Base-by-base conservation (phyloP, 2,329 filamentous ascomycete genomes). In the Dactylellina drechsleri region DNA sequence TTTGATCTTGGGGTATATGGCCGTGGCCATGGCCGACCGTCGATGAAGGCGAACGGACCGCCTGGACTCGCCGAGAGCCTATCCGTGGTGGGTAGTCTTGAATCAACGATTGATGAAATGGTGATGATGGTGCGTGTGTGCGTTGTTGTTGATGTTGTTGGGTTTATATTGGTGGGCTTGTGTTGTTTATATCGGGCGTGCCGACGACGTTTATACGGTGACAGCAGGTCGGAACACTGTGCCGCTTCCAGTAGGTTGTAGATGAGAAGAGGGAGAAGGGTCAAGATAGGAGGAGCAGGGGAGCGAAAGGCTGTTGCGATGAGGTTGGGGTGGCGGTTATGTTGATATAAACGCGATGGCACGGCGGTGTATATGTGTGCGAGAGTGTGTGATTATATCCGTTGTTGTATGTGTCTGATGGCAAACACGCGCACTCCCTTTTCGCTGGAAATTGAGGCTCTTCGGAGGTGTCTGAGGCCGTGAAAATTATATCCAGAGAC, bases 381-480 rank as follows among this genome's bases (percentile, higher is more conserved):
- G 31, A 7, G 10, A 7, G 31, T 36, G 31, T 36, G 31, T 36
- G 31, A 8, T 68, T 75, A 75, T 75, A 75, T 68, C 64, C 52
- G 64, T 47, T 36, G 58, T 70, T 75, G 58, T 62, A 56, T 68
- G 64, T 58, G 53, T 65, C 41, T 68, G 70, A 74, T 67, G 71
- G 71, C 71, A 75, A 75, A 75, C 71, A 65, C 71, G 71, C 71
- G 71, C 71, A 75, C 71, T 75, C 64, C 62, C 71, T 75, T 67
- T 68, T 56, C 58, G 71, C 52, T 23, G 64, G 43, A 68, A 64
- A 68, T 75, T 68, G 64, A 57, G 47, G 64, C 41, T 64, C 28
- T 68, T 66, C 64, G 31, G 53, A 26, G 52, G 52, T 56, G 20
- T 36, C 15, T 59, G 36, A 31, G 45, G 45, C 28, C 43, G 50